Conservation (phyloP, 1,284 basidiomycete genomes). For the Ceratobasidium sp. region DNA sequence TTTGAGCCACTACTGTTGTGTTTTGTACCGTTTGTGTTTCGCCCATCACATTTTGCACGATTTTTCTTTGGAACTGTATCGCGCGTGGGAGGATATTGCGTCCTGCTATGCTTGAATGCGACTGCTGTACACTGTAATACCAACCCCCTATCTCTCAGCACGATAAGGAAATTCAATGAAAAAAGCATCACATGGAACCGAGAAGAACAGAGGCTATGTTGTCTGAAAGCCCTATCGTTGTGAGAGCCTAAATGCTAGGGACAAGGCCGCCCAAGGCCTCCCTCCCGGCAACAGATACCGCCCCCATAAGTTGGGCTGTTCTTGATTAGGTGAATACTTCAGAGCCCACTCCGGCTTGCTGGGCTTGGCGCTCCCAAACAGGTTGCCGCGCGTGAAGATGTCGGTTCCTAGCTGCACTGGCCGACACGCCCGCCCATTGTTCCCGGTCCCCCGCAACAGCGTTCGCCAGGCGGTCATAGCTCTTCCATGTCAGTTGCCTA, state of each 20-base stretch:
- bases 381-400: not conserved
- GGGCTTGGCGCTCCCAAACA: too few species aligned
- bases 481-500: not conserved
- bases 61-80: constrained; percentile 24
- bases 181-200: too few species aligned
- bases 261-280: too few species aligned
- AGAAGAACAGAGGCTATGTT: too few species aligned
- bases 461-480: not conserved
- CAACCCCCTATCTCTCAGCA: not conserved
- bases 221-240: not conserved
- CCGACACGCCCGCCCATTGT: not conserved
- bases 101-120: not conserved
- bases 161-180: not conserved
- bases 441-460: not conserved
- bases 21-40: not conserved
- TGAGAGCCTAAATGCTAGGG: too few species aligned
- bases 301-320: too few species aligned
- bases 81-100: not conserved
- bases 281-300: too few species aligned
- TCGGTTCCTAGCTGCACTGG: not conserved
- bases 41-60: not conserved
- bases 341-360: too few species aligned
- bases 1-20: not conserved
- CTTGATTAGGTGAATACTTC: too few species aligned
- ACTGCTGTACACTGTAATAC: not conserved